Percentiles rank a stretch among this genome's conserved stretches.
Evolutionary conservation across 2,329 filamentous ascomycete species (phyloP).

Genomic region (Aspergillus versicolor): DNA sequence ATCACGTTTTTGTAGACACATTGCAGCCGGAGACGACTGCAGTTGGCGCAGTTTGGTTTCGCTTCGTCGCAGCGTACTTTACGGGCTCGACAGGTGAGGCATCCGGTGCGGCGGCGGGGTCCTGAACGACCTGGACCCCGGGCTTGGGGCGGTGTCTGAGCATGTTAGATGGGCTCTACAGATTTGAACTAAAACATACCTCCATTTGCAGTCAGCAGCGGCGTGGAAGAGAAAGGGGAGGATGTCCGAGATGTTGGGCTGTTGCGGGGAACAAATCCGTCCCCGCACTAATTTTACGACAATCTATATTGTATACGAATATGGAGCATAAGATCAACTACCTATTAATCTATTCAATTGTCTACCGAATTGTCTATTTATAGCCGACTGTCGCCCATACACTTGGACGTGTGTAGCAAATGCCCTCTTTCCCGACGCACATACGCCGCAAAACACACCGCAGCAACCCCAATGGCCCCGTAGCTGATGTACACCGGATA

Average conservation of each 20-base stretch:
- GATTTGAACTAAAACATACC: slow-evolving; percentile 2
- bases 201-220: background rate
- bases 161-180: background rate
- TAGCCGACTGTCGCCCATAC: slow-evolving; percentile 6
- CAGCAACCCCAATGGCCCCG: slow-evolving; percentile 31
- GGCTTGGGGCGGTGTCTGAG: slow-evolving; percentile 20
- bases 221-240: background rate
- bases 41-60: slow-evolving; percentile 36
- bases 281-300: slow-evolving; percentile 3
- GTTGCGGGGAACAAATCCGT: slow-evolving; percentile 4
- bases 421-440: slow-evolving; percentile 61
- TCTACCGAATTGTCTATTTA: background rate
- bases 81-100: slow-evolving; percentile 35
- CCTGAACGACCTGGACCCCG: slow-evolving; percentile 36
- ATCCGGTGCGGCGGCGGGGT: slow-evolving; percentile 35
- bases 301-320: background rate
- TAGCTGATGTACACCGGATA: slow-evolving; percentile 63
- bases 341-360: background rate
- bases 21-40: slow-evolving; percentile 30
- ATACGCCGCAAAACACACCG: slow-evolving; percentile 53
- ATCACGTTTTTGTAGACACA: slow-evolving; percentile 30
- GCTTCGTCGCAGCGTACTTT: slow-evolving; percentile 38
- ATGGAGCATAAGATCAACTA: too few relatives aligned
- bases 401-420: slow-evolving; percentile 49
- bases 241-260: background rate